A percentile compares a stretch with the other conserved stretches of the same genome.
phyloP scores from a whole-genome alignment of 257 asterid species.

The Solanum verrucosum region DNA sequence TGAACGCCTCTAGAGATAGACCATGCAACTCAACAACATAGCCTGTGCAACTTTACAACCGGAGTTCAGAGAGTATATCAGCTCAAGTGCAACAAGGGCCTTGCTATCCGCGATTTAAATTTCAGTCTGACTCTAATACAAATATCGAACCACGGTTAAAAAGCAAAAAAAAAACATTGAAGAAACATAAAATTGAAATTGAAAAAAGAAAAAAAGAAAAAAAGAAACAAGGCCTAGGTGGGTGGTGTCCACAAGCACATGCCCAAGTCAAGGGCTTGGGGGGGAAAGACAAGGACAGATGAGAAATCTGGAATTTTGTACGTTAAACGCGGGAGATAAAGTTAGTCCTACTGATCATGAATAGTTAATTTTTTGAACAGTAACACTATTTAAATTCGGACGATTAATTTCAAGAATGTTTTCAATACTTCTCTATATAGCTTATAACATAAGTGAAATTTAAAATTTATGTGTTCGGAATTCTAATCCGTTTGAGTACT shows the following conservation, averaged over 20 bases:
- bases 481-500: too few relatives aligned
- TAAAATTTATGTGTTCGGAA: too few relatives aligned
- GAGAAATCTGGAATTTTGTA: background rate
- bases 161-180: background rate
- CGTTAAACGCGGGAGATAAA: background rate
- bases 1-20: background rate
- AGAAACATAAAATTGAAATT: background rate
- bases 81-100: background rate
- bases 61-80: rapidly evolving
- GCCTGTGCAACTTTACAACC: rapidly evolving
- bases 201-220: background rate
- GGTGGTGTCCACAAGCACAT: background rate
- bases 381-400: background rate
- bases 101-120: background rate
- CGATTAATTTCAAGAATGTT: background rate
- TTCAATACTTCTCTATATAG: too few relatives aligned
- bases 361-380: background rate
- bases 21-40: background rate
- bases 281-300: background rate
- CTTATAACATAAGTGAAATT: background rate
- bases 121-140: background rate
- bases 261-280: background rate
- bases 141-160: background rate
- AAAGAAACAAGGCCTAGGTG: background rate
- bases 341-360: background rate